phyloP scores from a whole-genome alignment of 1,139 yeast species.

The Debaryomyces nepalensis region DNA sequence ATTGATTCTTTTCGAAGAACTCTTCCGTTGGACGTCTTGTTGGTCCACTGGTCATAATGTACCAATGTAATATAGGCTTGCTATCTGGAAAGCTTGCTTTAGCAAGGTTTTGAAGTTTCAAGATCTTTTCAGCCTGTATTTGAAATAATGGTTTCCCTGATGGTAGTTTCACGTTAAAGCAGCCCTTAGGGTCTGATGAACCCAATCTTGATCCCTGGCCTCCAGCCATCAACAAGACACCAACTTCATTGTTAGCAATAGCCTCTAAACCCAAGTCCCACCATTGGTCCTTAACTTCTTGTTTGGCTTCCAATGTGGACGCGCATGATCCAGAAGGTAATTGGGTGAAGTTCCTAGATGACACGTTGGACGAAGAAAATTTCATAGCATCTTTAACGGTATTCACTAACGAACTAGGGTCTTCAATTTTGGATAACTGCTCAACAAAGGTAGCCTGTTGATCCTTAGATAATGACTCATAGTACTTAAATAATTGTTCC shows the following conservation, averaged over 20 bases:
- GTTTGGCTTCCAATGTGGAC: slow-evolving; percentile 48
- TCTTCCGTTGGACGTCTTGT: slow-evolving; percentile 77
- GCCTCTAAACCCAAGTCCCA: slow-evolving; percentile 64
- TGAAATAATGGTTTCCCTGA: slow-evolving; percentile 85
- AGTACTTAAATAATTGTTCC: slow-evolving; percentile 47
- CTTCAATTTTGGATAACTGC: slow-evolving; percentile 46
- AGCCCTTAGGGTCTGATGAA: slow-evolving; percentile 88
- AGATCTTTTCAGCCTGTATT: slow-evolving; percentile 87
- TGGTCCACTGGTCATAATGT: slow-evolving; percentile 95
- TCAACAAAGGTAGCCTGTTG: slow-evolving; percentile 36
- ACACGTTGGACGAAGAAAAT: slow-evolving; percentile 40
- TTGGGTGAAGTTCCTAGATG: slow-evolving; percentile 49
- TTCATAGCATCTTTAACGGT: slow-evolving; percentile 56
- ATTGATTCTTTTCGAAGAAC: slow-evolving; percentile 63
- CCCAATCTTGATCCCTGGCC: slow-evolving; percentile 98
- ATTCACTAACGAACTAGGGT: slow-evolving; percentile 44
- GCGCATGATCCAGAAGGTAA: slow-evolving; percentile 55
- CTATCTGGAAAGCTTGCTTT: slow-evolving; percentile 32
- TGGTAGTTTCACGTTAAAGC: slow-evolving; percentile 85
- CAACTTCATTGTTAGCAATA: slow-evolving; percentile 75
- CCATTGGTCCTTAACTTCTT: slow-evolving; percentile 51
- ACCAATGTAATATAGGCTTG: slow-evolving; percentile 67
- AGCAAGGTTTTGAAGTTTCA: slow-evolving; percentile 64
- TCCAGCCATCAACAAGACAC: slow-evolving; percentile 92
- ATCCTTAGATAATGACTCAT: slow-evolving; percentile 35